Percentiles rank a stretch among this genome's conserved stretches.
These are phyloP conservation scores for Crucibulum laeve DNA, from an alignment of 768 basidiomycete species.

Conservation along the genomic window DNA sequence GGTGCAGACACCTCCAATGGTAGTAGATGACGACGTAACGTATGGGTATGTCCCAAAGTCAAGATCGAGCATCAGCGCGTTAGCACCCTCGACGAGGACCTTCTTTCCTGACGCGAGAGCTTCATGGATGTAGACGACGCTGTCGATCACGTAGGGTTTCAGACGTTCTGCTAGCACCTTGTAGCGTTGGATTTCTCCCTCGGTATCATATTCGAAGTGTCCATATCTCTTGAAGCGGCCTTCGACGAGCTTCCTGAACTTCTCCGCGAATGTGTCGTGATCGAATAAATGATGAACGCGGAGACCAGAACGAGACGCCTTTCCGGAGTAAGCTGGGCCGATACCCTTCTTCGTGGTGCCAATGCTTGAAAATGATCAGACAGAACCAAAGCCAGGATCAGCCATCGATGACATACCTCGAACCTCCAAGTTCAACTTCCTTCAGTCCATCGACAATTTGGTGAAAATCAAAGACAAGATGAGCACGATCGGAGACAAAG, in stretches of 20 bases:
- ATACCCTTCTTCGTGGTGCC: conserved; percentile 98
- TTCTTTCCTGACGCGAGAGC: conserved; percentile 73
- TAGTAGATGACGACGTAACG: conserved; percentile 92
- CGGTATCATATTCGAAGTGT: conserved; percentile 96
- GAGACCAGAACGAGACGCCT: conserved; percentile 93
- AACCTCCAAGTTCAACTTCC: conserved; percentile 93
- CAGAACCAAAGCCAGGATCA: neutral
- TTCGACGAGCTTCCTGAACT: conserved; percentile 95
- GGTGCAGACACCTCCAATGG: conserved; percentile 94
- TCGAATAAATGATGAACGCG: conserved; percentile 97
- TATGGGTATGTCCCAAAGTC: conserved; percentile 98
- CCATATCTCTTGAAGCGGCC: conserved; percentile 98
- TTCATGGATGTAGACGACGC: conserved; percentile 78
- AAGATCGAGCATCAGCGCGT: conserved; percentile 97
- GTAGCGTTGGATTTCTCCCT: conserved; percentile 91
- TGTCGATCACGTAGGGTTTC: conserved; percentile 86
- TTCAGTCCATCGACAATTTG: conserved; percentile 99
- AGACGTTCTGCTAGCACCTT: conserved; percentile 87
- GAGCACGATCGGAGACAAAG: conserved; percentile 93
- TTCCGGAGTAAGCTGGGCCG: conserved; percentile 97
- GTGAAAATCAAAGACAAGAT: conserved; percentile 98
- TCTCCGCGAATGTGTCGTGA: conserved; percentile 74
- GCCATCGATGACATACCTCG: conserved; percentile 41
- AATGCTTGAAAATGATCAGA: conserved; percentile 48
- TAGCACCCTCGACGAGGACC: conserved; percentile 94